These are phyloP conservation scores for Xerocomellus chrysenteron DNA, from an alignment of 768 basidiomycete genomes.

Conservation along the genomic window DNA sequence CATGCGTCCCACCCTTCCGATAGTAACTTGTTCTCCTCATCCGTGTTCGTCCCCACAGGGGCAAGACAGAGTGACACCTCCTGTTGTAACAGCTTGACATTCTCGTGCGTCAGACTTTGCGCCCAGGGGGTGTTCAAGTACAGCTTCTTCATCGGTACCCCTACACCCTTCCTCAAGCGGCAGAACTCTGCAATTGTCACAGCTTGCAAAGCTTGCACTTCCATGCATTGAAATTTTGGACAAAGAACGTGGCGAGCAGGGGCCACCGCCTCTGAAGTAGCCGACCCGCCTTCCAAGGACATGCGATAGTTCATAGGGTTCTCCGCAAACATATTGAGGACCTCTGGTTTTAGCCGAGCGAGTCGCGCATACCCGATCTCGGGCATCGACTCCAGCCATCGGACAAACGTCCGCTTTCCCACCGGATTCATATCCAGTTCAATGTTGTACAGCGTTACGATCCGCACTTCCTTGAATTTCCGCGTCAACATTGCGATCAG, in stretches of 20 bases:
- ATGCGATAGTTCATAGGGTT: conserved; percentile 33
- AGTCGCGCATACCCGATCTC: conserved; percentile 49
- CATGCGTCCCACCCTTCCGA: conserved; percentile 15
- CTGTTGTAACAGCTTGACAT: conserved; percentile 27
- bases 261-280: conserved; percentile 1
- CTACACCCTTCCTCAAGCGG: conserved; percentile 35
- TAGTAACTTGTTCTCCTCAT: conserved; percentile 44
- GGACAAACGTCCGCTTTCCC: conserved; percentile 37
- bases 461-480: conserved; percentile 49
- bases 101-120: conserved; percentile 15
- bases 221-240: conserved; percentile 46
- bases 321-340: conserved; percentile 51
- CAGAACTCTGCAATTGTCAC: conserved; percentile 37
- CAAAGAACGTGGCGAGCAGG: conserved; percentile 34
- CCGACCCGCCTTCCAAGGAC: conserved; percentile 1
- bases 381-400: conserved; percentile 61
- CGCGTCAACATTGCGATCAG: conserved; percentile 48
- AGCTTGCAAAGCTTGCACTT: conserved; percentile 41
- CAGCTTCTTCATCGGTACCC: conserved; percentile 48
- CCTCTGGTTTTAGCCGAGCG: conserved; percentile 39
- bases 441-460: conserved; percentile 53
- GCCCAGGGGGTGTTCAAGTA: conserved; percentile 42
- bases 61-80: conserved; percentile 29
- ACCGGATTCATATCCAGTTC: conserved; percentile 32
- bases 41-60: conserved; percentile 40